These are phyloP conservation scores for Claviceps sp. DNA, from an alignment of 2,329 filamentous ascomycete genomes.

Conservation along the genomic window DNA sequence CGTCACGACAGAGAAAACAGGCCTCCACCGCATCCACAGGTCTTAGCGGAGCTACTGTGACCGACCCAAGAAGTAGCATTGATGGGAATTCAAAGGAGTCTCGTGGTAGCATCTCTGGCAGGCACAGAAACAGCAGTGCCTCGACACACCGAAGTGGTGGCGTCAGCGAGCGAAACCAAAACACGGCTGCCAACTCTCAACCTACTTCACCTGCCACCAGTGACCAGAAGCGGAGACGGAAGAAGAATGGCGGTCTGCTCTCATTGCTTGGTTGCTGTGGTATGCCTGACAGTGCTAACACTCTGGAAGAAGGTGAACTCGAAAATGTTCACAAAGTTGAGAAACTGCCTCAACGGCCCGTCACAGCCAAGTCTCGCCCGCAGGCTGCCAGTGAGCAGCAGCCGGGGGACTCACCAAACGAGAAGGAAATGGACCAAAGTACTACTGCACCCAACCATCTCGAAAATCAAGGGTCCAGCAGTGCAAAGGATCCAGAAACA, in stretches of 20 bases:
- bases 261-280: conserved; percentile 55
- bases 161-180: conserved; percentile 36
- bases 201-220: conserved; percentile 37
- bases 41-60: conserved; percentile 45
- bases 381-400: conserved; percentile 39
- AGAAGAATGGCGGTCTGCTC: conserved; percentile 40
- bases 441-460: conserved; percentile 23
- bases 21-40: conserved; percentile 46
- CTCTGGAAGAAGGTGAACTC: conserved; percentile 36
- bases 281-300: conserved; percentile 45
- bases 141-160: conserved; percentile 49
- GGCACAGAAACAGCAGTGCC: conserved; percentile 52
- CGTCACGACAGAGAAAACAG: conserved; percentile 44
- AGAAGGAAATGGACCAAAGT: conserved; percentile 33
- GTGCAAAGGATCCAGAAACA: conserved; percentile 30
- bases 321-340: conserved; percentile 45
- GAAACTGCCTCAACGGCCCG: conserved; percentile 39
- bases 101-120: conserved; percentile 48
- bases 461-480: conserved; percentile 31
- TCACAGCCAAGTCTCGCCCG: conserved; percentile 40
- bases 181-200: conserved; percentile 34
- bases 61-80: conserved; percentile 48
- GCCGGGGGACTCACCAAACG: conserved; percentile 26
- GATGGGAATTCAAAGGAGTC: conserved; percentile 52
- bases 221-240: conserved; percentile 41